Conservation (phyloP, 805 yeast genomes). For the Candida chilensis region DNA sequence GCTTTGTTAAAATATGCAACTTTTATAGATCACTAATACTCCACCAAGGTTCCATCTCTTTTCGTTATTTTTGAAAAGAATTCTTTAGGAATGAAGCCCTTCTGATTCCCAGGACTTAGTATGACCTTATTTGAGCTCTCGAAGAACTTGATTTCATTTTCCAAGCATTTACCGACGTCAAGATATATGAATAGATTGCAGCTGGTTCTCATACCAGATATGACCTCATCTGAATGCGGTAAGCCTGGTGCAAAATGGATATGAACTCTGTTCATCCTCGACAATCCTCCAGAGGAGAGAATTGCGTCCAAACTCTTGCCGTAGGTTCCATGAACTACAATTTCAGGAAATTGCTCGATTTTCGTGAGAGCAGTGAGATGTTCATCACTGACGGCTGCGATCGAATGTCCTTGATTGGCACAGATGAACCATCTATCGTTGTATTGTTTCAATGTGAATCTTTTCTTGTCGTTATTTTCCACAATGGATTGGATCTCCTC, state of each 20-base stretch:
- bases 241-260: slow-evolving; percentile 72
- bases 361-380: slow-evolving; percentile 23
- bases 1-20: too few species aligned
- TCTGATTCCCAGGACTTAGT: slow-evolving; percentile 48
- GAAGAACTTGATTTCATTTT: slow-evolving; percentile 38
- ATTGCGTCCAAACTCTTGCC: slow-evolving; percentile 36
- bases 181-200: slow-evolving; percentile 55
- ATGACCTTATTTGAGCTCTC: slow-evolving; percentile 70
- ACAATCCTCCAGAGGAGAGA: slow-evolving; percentile 44
- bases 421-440: slow-evolving; percentile 36
- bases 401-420: slow-evolving; percentile 91
- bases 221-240: slow-evolving; percentile 33
- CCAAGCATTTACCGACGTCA: slow-evolving; percentile 39
- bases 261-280: slow-evolving; percentile 70
- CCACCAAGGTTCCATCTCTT: too few species aligned
- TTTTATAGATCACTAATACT: too few species aligned
- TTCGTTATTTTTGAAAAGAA: slow-evolving; percentile 30
- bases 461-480: slow-evolving; percentile 52
- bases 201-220: slow-evolving; percentile 67
- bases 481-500: slow-evolving; percentile 59
- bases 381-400: slow-evolving; percentile 33
- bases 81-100: slow-evolving; percentile 39
- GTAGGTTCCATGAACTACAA: slow-evolving; percentile 78
- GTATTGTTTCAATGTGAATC: slow-evolving; percentile 44
- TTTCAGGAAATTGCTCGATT: slow-evolving; percentile 32